A percentile compares a stretch with the other conserved stretches of the same genome.
phyloP scores from a whole-genome alignment of 2,329 filamentous ascomycete genomes.

The Ceratocystis eucalypticola region DNA sequence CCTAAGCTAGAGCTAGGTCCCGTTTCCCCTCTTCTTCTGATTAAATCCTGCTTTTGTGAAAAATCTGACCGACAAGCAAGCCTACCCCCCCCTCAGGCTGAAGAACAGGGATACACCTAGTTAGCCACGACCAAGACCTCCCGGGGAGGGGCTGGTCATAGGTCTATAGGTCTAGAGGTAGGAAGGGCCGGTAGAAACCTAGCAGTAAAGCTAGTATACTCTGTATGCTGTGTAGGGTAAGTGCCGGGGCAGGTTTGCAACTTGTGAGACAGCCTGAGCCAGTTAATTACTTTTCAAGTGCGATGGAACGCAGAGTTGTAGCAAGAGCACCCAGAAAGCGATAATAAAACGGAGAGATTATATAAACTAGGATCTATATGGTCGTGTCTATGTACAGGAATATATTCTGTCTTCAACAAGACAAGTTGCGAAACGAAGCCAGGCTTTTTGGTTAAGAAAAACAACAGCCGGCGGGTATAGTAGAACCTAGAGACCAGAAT shows the following conservation, averaged over 20 bases:
- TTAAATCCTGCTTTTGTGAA: background rate
- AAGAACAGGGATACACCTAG: background rate
- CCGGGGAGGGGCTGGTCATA: background rate
- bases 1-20: no score
- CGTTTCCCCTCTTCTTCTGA: background rate
- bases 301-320: background rate
- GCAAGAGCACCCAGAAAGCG: background rate
- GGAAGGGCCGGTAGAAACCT: background rate
- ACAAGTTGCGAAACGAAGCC: background rate
- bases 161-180: background rate
- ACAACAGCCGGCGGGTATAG: no score
- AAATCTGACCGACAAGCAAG: background rate
- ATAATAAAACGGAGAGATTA: background rate
- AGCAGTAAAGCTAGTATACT: background rate
- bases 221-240: background rate
- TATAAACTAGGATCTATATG: background rate
- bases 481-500: background rate
- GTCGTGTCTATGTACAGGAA: constrained; percentile 7
- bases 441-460: background rate
- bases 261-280: no score
- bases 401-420: background rate
- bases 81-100: background rate
- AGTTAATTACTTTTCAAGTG: background rate
- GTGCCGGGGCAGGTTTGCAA: background rate
- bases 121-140: background rate